Conservation (phyloP, 2,329 filamentous ascomycete species). For the Colletotrichum musae region DNA sequence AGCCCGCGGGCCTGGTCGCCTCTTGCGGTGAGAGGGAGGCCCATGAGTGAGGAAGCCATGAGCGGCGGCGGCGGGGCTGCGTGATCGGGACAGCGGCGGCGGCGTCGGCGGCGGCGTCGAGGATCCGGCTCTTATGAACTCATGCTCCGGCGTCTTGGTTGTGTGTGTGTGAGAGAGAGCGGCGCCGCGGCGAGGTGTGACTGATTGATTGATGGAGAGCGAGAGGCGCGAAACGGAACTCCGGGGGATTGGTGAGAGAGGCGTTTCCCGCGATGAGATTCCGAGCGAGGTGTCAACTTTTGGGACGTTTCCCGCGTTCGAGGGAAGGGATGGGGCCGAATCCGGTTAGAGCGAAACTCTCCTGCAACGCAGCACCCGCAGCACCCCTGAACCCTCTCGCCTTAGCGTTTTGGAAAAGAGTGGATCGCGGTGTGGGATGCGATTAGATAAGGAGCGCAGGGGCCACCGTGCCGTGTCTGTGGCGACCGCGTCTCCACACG, state of each 20-base stretch:
- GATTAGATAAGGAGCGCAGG: constrained; percentile 25
- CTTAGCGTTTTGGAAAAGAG: constrained; percentile 23
- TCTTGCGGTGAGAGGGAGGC: constrained; percentile 34
- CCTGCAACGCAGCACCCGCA: constrained; percentile 35
- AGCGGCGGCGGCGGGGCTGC: constrained; percentile 16
- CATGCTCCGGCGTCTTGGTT: constrained; percentile 19
- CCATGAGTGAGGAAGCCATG: constrained; percentile 23
- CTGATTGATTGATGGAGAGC: background rate
- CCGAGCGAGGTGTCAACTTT: constrained; percentile 40
- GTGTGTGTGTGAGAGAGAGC: background rate
- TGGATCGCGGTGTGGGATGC: background rate
- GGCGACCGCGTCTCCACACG: constrained; percentile 20
- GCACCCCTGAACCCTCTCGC: background rate
- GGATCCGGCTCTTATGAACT: constrained; percentile 32
- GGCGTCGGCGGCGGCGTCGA: constrained; percentile 9
- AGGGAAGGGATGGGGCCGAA: constrained; percentile 21
- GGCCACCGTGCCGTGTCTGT: background rate
- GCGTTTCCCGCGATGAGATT: background rate
- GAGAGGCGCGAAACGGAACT: constrained; percentile 23
- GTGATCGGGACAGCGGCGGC: constrained; percentile 6
- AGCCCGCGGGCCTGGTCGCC: constrained; percentile 31
- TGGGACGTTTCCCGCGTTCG: constrained; percentile 23
- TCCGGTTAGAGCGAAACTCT: constrained; percentile 39
- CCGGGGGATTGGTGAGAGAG: background rate
- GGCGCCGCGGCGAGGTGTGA: background rate